Percentiles rank a stretch among this genome's conserved stretches.
These are phyloP conservation scores for Kodamaea fungicola DNA, from an alignment of 1,139 yeast genomes.

Conservation along the genomic window DNA sequence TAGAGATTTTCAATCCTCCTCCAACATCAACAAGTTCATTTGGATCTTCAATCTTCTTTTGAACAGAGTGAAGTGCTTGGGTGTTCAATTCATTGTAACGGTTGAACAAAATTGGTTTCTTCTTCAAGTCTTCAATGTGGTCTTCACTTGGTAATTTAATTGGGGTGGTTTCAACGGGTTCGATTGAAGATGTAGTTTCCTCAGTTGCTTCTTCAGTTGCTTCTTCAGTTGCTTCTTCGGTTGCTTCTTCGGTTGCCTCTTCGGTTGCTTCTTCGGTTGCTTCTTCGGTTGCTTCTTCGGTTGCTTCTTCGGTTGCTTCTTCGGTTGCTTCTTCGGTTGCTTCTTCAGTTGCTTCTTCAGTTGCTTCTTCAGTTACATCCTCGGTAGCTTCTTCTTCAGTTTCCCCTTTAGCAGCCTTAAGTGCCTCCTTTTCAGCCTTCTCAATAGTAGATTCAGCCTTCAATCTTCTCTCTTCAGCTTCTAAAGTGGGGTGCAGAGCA, in stretches of 20 bases:
- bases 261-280: slow-evolving; percentile 7
- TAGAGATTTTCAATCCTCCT: slow-evolving; percentile 53
- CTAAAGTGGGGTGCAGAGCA: slow-evolving; percentile 40
- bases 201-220: slow-evolving; percentile 9
- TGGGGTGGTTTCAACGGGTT: slow-evolving; percentile 29
- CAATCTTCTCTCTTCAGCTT: slow-evolving; percentile 24
- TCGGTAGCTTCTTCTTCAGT: slow-evolving; percentile 5
- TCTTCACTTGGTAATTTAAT: slow-evolving; percentile 35
- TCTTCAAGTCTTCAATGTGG: slow-evolving; percentile 39
- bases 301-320: slow-evolving; percentile 7
- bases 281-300: slow-evolving; percentile 12
- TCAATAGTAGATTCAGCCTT: slow-evolving; percentile 11
- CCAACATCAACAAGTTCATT: slow-evolving; percentile 51
- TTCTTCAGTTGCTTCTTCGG: slow-evolving; percentile 9
- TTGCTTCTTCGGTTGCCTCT: slow-evolving; percentile 8
- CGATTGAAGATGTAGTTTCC: slow-evolving; percentile 18
- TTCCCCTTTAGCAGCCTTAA: slow-evolving; percentile 5
- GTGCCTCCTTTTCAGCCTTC: slow-evolving; percentile 12
- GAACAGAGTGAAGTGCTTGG: slow-evolving; percentile 45
- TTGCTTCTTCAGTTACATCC: slow-evolving; percentile 1
- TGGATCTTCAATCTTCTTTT: slow-evolving; percentile 47
- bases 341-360: slow-evolving; percentile 6
- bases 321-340: slow-evolving; percentile 6
- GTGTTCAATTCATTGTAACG: slow-evolving; percentile 49
- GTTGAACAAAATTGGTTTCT: slow-evolving; percentile 46